phyloP scores from a whole-genome alignment of 2,329 filamentous ascomycete species.

The Cercospora nicotianae region DNA sequence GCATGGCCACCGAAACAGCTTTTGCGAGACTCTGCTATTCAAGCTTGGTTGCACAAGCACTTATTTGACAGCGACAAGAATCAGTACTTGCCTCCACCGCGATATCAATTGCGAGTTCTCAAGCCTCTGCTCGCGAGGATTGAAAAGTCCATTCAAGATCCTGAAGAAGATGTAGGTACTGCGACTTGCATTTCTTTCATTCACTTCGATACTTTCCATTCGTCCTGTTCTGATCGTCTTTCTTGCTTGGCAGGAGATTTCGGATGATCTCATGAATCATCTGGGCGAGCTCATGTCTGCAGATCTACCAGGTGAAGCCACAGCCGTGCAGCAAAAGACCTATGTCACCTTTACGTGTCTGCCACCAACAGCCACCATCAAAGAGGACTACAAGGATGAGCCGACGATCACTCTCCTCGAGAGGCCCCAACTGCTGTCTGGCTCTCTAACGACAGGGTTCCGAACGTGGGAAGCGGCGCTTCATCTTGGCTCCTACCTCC shows the following conservation, averaged over 20 bases:
- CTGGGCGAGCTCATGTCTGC: slow-evolving; percentile 66
- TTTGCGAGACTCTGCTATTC: slow-evolving; percentile 62
- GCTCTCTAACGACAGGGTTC: slow-evolving; percentile 70
- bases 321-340: slow-evolving; percentile 68
- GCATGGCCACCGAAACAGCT: slow-evolving; percentile 61
- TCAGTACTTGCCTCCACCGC: slow-evolving; percentile 60
- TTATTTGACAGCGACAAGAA: slow-evolving; percentile 64
- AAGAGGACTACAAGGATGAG: slow-evolving; percentile 28
- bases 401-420: slow-evolving; percentile 63
- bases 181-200: slow-evolving; percentile 20
- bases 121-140: slow-evolving; percentile 71
- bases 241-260: slow-evolving; percentile 65
- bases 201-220: slow-evolving; percentile 7
- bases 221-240: slow-evolving; percentile 29
- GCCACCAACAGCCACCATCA: slow-evolving; percentile 22
- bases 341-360: slow-evolving; percentile 68
- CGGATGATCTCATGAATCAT: slow-evolving; percentile 72
- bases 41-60: slow-evolving; percentile 64
- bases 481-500: slow-evolving; percentile 69
- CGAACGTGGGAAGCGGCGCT: slow-evolving; percentile 81
- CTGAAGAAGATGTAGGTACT: slow-evolving; percentile 79
- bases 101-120: slow-evolving; percentile 70
- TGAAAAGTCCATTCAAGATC: slow-evolving; percentile 73
- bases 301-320: slow-evolving; percentile 63
- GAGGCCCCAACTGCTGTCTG: slow-evolving; percentile 67